Evolutionary conservation across 2,329 filamentous ascomycete genomes (phyloP).

Genomic region (Aureobasidium melanogenum): DNA sequence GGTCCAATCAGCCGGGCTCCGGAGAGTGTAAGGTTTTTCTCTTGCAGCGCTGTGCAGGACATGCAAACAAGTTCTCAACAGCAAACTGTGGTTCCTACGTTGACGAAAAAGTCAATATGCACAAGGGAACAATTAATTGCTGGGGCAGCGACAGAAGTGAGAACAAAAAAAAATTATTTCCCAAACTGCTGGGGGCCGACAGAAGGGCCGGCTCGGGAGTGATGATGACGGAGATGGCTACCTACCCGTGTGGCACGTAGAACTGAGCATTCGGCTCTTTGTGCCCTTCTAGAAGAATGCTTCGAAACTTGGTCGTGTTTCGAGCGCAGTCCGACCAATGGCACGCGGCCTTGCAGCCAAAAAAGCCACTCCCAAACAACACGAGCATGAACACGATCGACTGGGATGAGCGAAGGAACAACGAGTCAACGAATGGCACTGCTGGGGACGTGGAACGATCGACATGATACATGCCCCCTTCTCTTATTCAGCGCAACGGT

Average conservation of each 20-base stretch:
- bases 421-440: not conserved
- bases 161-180: no score
- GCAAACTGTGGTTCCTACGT: not conserved
- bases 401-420: not conserved
- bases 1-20: not conserved
- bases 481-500: not conserved
- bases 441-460: not conserved
- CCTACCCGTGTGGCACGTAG: not conserved
- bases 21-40: not conserved
- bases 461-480: constrained; percentile 6
- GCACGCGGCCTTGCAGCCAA: not conserved
- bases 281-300: constrained; percentile 5
- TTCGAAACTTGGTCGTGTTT: constrained; percentile 8
- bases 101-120: not conserved
- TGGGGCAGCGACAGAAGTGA: not conserved
- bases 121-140: not conserved
- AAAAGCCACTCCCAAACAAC: not conserved
- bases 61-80: not conserved
- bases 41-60: not conserved
- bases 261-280: constrained; percentile 1
- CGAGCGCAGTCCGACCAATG: not conserved
- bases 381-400: constrained; percentile 4
- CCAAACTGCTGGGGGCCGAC: constrained; percentile 3
- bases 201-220: not conserved
- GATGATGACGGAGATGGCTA: constrained; percentile 1